Percentiles rank a stretch among this genome's conserved stretches.
These are phyloP conservation scores for Penicillium frequentans DNA, from an alignment of 2,329 filamentous ascomycete genomes.

Conservation along the genomic window DNA sequence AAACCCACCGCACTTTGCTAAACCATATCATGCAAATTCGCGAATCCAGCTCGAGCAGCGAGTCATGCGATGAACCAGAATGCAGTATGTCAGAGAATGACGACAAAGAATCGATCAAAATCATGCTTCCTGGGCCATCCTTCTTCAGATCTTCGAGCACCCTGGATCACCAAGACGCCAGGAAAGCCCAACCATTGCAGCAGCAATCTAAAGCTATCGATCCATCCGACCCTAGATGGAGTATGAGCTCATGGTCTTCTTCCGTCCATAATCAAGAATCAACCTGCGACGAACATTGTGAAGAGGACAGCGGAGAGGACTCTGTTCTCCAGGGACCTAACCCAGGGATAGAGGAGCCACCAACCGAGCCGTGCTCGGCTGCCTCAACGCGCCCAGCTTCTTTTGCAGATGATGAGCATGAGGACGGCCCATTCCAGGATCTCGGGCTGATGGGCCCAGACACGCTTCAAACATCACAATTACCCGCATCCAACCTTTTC, in stretches of 20 bases:
- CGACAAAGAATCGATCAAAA: constrained; percentile 56
- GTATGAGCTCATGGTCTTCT: constrained; percentile 47
- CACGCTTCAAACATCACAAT: constrained; percentile 31
- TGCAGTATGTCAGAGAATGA: constrained; percentile 48
- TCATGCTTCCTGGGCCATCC: constrained; percentile 53
- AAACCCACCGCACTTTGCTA: constrained; percentile 44
- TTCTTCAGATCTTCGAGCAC: constrained; percentile 35
- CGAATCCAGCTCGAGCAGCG: constrained; percentile 44
- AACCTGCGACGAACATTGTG: constrained; percentile 33
- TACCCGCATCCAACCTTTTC: constrained; percentile 44
- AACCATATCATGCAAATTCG: constrained; percentile 52
- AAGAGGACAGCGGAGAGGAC: constrained; percentile 36
- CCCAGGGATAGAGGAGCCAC: constrained; percentile 27
- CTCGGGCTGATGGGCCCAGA: constrained; percentile 44
- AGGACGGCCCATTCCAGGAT: constrained; percentile 18
- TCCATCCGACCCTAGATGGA: constrained; percentile 37
- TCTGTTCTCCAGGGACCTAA: constrained; percentile 27
- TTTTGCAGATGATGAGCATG: constrained; percentile 32
- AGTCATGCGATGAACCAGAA: constrained; percentile 40
- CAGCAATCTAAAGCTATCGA: constrained; percentile 14
- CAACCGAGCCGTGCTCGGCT: constrained; percentile 37
- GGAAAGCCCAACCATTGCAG: constrained; percentile 21
- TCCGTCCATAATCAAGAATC: constrained; percentile 39
- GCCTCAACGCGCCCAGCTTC: constrained; percentile 38
- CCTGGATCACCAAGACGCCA: constrained; percentile 31